phyloP scores from a whole-genome alignment of 441 rosid genomes.

The Raphanus hybrid region DNA sequence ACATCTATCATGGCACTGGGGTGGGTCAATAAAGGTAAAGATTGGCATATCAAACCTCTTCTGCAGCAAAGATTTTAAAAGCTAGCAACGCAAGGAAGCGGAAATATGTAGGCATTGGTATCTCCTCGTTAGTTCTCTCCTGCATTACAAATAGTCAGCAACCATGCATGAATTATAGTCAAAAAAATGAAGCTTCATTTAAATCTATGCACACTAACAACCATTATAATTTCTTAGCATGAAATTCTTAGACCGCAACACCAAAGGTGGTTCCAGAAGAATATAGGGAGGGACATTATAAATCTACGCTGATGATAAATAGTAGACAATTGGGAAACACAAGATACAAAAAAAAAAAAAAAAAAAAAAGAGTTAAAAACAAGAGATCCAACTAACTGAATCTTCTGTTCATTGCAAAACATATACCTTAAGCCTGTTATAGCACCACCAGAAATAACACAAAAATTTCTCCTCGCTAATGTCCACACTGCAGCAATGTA shows the following conservation, averaged over 20 bases:
- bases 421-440: conserved; percentile 88
- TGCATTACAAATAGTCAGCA: conserved; percentile 44
- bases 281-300: conserved; percentile 11
- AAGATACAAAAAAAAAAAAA: not conserved
- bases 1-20: conserved; percentile 9
- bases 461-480: conserved; percentile 88
- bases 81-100: conserved; percentile 94
- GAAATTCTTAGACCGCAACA: conserved; percentile 6
- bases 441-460: conserved; percentile 99
- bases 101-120: conserved; percentile 93
- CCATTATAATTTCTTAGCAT: conserved; percentile 1
- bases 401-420: conserved; percentile 7
- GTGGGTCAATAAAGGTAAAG: conserved; percentile 2
- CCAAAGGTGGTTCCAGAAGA: conserved; percentile 1
- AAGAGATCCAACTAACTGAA: not conserved
- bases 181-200: conserved; percentile 24
- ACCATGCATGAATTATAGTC: not conserved
- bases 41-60: conserved; percentile 63
- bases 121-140: conserved; percentile 75
- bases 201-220: not conserved
- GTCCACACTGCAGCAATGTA: conserved; percentile 64
- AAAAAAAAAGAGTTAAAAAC: not conserved
- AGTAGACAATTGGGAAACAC: conserved; percentile 3
- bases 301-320: not conserved
- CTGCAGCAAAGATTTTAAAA: conserved; percentile 90